Evolutionary conservation across 257 asterid genomes (phyloP), one percentile per base, ranked within the genome.

Genomic region (Nicotiana undulata): DNA sequence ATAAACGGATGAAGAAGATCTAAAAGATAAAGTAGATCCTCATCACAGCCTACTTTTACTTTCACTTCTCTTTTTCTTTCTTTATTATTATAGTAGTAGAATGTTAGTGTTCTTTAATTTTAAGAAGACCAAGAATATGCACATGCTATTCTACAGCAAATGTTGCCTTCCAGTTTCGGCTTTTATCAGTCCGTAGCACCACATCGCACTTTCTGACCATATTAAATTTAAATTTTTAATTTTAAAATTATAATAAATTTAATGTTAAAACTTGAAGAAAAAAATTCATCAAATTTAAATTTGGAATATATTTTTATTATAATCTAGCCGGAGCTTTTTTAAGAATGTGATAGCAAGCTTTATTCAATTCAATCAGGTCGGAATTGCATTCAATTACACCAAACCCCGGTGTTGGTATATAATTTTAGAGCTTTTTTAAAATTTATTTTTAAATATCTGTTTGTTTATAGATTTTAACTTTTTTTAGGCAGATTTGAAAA

Each of bases 21-120:
- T 77, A 84, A 88, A 81, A 84, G 83, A 58, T 65, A 89, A 89
- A 85, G 75, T 67, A 75, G 82, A 77, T 83, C 53, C 58, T 49
- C 51, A 70, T 56, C 34, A 15, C 18, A 4, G n/a, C 40, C 5
- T 34, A 64, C 87, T 84, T 84, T 82, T 52, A 72, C 86, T 86
- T 86, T 82, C 44, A 46, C 78, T 46, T 49, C 3, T 58, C 59
- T 31, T 75, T 77, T 72, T 56, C 51, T 76, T 59, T 80, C 32
- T 81, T 76, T 85, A 12, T 58, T 44, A 13, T 29, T n/a, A n/a
- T n/a, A n/a, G n/a, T n/a, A n/a, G n/a, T n/a, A n/a, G n/a, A n/a
- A n/a, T n/a, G 0, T 1, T 3, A 6, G 28, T n/a, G n/a, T 68
- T 44, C 37, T 72, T 22, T 72, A 46, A 72, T 44, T 72, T 72